A percentile compares a stretch with the other conserved stretches of the same genome.
Conservation (phyloP, 495 filamentous ascomycete species). For the Bryoglossum gracile region DNA sequence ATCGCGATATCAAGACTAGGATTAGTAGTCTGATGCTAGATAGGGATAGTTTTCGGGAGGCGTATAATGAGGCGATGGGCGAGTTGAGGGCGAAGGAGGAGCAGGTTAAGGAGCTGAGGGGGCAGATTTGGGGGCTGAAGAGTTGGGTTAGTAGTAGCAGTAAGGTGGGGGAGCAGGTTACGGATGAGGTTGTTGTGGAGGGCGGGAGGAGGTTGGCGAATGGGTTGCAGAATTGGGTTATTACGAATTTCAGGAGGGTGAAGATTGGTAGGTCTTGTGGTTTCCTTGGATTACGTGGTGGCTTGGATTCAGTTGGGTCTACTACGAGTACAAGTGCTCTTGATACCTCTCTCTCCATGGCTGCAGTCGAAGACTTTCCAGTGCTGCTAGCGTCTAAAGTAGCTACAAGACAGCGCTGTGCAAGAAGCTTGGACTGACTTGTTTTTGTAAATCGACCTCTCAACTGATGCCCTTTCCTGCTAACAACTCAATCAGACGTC, state of each 20-base stretch:
- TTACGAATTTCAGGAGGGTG: constrained; percentile 45
- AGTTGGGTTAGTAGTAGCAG: constrained; percentile 47
- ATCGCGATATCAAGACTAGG: constrained; percentile 23
- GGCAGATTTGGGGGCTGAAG: constrained; percentile 46
- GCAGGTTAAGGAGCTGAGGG: constrained; percentile 35
- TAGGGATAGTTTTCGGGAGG: constrained; percentile 36
- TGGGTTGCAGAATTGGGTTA: constrained; percentile 51
- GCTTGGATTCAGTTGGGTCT: no score
- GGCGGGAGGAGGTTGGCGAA: constrained; percentile 42
- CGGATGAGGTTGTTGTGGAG: constrained; percentile 47
- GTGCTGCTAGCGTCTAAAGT: no score
- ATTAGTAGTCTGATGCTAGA: constrained; percentile 28
- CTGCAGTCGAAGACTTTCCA: no score
- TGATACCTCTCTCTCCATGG: no score
- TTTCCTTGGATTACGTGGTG: no score
- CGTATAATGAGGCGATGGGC: constrained; percentile 31
- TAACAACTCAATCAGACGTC: no score
- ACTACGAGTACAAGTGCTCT: no score
- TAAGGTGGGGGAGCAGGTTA: constrained; percentile 38
- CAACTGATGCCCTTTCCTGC: no score
- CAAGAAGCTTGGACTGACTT: no score
- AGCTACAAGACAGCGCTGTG: no score
- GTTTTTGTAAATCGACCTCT: no score
- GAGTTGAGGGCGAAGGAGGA: constrained; percentile 34
- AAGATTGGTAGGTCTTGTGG: constrained; percentile 42